Evolutionary conservation across 1,284 basidiomycete species (phyloP), one percentile per base, ranked within the genome.

Genomic region (Pyrrhoderma noxium): DNA sequence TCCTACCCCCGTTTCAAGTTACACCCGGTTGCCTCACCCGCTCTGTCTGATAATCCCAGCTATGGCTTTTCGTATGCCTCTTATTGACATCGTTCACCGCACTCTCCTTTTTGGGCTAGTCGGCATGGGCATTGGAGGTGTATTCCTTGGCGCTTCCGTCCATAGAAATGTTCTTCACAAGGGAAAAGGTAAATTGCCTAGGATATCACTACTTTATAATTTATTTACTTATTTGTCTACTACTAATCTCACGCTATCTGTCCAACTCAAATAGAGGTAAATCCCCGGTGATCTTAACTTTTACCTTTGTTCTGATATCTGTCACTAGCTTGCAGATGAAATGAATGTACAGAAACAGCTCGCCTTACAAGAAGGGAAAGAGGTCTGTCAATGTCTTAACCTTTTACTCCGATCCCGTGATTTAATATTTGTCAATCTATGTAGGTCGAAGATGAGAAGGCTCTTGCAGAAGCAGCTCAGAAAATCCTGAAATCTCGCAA

Each of bases 361-460:
- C 4, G 49, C 53, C 21, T n/a, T 39, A 36, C 45, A 38, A 3
- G 49, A 55, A 43, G 53, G 53, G 22, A 51, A 47, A 35, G 49
- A 47, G 38, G 53, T 51, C 22, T 27, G 53, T 49, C 7, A 8
- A 14, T 36, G 3, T 27, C 40, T 31, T 16, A 11, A n/a, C 46
- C 18, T 21, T 2, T 13, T 39, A 16, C 46, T 21, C 35, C 9
- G n/a, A n/a, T n/a, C 9, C 35, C 35, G 9, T 37, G 9, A 16
- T 37, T 37, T 9, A 16, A 11, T 11, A 37, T n/a, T 7, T 36
- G 19, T 4, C 16, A 46, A 13, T 45, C 19, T 16, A 19, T 23
- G 19, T 23, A 55, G 53, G 31, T 55, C 13, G 49, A 53, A 49
- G 37, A 55, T 45, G 53, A 55, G 45, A 51, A 51, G 36, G 53